Evolutionary conservation across 108 stramenopile species (phyloP).

Genomic region (Cyclostephanos invisitatus): DNA sequence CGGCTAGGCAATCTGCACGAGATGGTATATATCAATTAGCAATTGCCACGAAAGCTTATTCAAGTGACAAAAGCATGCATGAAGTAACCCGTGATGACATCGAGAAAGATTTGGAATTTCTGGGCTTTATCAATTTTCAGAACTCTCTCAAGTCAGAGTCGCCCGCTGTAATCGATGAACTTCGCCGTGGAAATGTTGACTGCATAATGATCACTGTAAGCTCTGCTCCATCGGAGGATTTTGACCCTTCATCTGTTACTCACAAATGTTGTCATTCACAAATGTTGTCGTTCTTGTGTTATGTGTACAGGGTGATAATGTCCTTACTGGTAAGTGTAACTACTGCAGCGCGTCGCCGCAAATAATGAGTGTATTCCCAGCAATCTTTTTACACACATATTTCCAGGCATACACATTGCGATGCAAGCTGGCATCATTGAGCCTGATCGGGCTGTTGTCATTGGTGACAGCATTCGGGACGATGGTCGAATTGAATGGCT

Average conservation of each 20-base stretch:
- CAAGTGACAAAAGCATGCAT: conserved; percentile 21
- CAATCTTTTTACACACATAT: too few relatives aligned
- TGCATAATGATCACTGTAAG: conserved; percentile 54
- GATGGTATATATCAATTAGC: conserved; percentile 64
- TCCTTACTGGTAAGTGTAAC: conserved; percentile 36
- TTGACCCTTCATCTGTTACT: background rate
- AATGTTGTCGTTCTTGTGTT: background rate
- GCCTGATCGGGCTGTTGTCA: conserved; percentile 27
- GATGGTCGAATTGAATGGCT: conserved; percentile 43
- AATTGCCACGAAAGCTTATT: conserved; percentile 48
- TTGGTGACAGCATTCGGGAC: conserved; percentile 32
- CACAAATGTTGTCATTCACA: background rate
- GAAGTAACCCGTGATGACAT: conserved; percentile 52
- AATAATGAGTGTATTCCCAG: too few relatives aligned
- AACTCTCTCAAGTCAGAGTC: conserved; percentile 59
- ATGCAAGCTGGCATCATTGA: conserved; percentile 65
- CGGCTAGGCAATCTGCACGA: conserved; percentile 36
- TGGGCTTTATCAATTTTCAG: conserved; percentile 64
- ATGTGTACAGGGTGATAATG: conserved; percentile 51
- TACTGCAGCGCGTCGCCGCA: too few relatives aligned
- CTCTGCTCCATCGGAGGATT: background rate
- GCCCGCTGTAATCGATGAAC: conserved; percentile 50
- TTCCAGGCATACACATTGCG: too few relatives aligned
- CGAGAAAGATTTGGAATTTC: conserved; percentile 51
- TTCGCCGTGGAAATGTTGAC: conserved; percentile 52